A percentile compares a stretch with the other conserved stretches of the same genome.
These are phyloP conservation scores for Nakazawaea pomicola DNA, from an alignment of 805 yeast genomes.

Conservation along the genomic window DNA sequence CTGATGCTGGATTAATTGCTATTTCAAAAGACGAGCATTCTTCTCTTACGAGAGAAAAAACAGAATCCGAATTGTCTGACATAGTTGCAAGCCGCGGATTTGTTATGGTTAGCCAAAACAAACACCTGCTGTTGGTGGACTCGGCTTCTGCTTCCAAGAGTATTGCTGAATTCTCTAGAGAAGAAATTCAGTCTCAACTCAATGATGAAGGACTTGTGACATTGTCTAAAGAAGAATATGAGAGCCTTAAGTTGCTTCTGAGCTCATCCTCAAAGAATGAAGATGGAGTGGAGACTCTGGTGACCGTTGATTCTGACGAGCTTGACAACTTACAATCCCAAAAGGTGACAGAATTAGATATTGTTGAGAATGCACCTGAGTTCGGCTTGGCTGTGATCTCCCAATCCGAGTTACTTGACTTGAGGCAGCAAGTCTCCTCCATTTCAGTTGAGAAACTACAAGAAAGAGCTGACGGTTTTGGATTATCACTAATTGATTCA, in stretches of 20 bases:
- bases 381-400: slow-evolving; percentile 6
- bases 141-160: too few relatives aligned
- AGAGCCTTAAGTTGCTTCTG: slow-evolving; percentile 12
- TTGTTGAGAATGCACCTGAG: slow-evolving; percentile 5
- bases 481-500: background rate
- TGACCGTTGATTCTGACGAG: background rate
- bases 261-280: background rate
- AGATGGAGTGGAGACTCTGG: background rate
- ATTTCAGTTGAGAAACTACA: slow-evolving; percentile 15
- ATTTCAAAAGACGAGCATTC: slow-evolving; percentile 29
- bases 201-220: slow-evolving; percentile 16
- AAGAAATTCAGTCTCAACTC: background rate
- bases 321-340: slow-evolving; percentile 16
- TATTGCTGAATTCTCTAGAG: background rate
- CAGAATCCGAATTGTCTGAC: background rate
- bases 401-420: background rate
- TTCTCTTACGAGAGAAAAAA: background rate
- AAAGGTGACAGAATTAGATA: slow-evolving; percentile 8
- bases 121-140: too few relatives aligned
- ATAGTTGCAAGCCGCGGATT: background rate
- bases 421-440: background rate
- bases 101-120: too few relatives aligned
- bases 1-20: slow-evolving; percentile 26
- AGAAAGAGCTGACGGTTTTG: slow-evolving; percentile 9
- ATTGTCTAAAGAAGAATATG: slow-evolving; percentile 16